phyloP scores from a whole-genome alignment of 495 filamentous ascomycete genomes.

The Hypoxylon subgilvum region DNA sequence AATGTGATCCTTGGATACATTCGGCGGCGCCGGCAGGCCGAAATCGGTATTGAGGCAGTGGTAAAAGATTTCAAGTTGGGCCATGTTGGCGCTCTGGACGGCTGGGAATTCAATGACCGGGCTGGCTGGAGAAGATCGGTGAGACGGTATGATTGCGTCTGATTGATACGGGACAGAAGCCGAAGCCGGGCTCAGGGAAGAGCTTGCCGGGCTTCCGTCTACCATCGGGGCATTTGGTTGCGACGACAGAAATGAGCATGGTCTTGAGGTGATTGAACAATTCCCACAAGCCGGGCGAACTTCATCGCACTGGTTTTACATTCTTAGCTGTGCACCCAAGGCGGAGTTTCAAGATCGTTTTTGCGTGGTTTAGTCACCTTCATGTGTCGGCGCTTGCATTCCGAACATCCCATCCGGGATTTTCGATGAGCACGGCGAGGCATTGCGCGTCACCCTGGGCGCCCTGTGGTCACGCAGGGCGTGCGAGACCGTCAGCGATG shows the following conservation, averaged over 20 bases:
- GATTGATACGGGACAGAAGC: constrained; percentile 1
- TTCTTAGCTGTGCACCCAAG: background rate
- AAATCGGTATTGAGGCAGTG: constrained; percentile 16
- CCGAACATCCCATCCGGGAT: constrained; percentile 25
- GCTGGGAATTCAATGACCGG: background rate
- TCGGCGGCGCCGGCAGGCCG: constrained; percentile 11
- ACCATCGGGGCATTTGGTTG: constrained; percentile 9
- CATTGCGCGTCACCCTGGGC: background rate
- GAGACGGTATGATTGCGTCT: constrained; percentile 10
- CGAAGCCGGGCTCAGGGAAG: constrained; percentile 5
- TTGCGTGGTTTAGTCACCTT: constrained; percentile 17
- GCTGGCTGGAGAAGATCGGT: constrained; percentile 8
- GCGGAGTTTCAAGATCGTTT: background rate
- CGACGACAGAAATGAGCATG: constrained; percentile 25
- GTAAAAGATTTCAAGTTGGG: constrained; percentile 23
- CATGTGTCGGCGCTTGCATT: constrained; percentile 33
- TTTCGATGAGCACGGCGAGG: constrained; percentile 26
- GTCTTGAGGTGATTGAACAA: constrained; percentile 24
- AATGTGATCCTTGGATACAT: background rate
- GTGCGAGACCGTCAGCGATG: background rate
- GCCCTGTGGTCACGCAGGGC: background rate
- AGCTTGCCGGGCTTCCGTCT: background rate
- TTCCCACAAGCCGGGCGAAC: constrained; percentile 25
- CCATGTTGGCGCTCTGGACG: constrained; percentile 28
- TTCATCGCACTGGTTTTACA: constrained; percentile 25